phyloP scores from a whole-genome alignment of 2,329 filamentous ascomycete species.

The Pestalotiopsis sp. region DNA sequence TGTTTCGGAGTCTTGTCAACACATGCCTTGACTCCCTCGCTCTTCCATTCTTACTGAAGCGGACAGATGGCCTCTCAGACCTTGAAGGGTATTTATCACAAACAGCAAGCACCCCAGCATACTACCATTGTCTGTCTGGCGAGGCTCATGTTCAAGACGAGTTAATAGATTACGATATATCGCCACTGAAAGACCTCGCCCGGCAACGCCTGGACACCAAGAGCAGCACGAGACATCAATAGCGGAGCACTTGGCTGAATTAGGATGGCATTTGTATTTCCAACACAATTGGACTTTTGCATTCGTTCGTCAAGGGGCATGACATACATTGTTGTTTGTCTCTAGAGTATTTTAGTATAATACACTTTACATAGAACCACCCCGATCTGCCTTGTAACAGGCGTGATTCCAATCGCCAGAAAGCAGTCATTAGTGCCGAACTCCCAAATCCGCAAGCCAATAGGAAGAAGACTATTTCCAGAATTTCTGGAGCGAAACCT shows the following conservation, averaged over 20 bases:
- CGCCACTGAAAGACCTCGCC: too few species aligned
- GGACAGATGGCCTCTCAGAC: too few species aligned
- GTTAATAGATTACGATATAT: too few species aligned
- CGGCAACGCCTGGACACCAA: too few species aligned
- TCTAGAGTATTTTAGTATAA: slow-evolving; percentile 6
- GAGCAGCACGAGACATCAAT: too few species aligned
- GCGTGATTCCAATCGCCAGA: not conserved
- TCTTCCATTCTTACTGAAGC: too few species aligned
- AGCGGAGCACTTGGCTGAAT: not conserved
- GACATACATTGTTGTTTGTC: not conserved
- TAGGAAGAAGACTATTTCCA: slow-evolving; percentile 62
- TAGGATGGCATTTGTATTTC: not conserved
- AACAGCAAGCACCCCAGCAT: too few species aligned
- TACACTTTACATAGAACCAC: not conserved
- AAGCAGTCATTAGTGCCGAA: slow-evolving; percentile 8
- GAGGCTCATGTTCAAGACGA: too few species aligned
- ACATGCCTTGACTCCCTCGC: too few species aligned
- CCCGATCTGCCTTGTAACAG: not conserved
- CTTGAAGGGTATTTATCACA: too few species aligned
- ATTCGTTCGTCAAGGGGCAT: not conserved
- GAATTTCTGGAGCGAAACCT: slow-evolving; percentile 85
- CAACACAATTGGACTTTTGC: not conserved
- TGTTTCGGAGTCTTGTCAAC: too few species aligned
- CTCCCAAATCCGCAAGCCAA: slow-evolving; percentile 4
- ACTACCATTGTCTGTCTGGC: too few species aligned